Evolutionary conservation across 768 basidiomycete genomes (phyloP).

Genomic region (Pleurotus tuoliensis): DNA sequence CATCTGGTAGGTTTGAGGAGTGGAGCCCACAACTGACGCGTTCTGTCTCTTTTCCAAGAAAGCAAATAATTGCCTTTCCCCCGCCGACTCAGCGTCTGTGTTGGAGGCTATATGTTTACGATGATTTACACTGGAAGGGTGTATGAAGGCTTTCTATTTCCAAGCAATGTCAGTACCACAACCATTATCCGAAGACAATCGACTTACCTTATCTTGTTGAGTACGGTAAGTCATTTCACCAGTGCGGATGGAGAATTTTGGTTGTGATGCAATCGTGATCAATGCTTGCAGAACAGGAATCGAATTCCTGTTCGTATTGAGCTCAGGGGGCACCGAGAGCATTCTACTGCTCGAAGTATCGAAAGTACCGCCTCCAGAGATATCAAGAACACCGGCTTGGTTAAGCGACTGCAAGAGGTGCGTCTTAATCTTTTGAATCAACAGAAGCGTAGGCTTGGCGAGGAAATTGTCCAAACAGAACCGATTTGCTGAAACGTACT

Average conservation of each 20-base stretch:
- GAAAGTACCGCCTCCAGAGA: conserved; percentile 64
- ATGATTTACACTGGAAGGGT: conserved; percentile 84
- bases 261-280: conserved; percentile 82
- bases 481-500: conserved; percentile 61
- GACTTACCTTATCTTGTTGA: conserved; percentile 71
- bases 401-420: conserved; percentile 78
- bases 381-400: conserved; percentile 76
- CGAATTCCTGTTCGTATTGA: conserved; percentile 72
- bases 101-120: conserved; percentile 44
- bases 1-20: conserved; percentile 66
- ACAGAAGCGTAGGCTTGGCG: conserved; percentile 75
- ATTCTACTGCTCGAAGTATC: conserved; percentile 22
- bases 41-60: conserved; percentile 85
- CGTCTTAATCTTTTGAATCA: conserved; percentile 75
- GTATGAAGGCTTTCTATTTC: conserved; percentile 67
- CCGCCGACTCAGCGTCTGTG: conserved; percentile 15
- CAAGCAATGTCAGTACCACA: conserved; percentile 6
- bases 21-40: conserved; percentile 41
- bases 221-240: conserved; percentile 70
- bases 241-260: conserved; percentile 83
- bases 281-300: conserved; percentile 77
- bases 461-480: conserved; percentile 88
- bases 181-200: conserved; percentile 12
- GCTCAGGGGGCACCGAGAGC: conserved; percentile 52
- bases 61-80: conserved; percentile 75